Percentiles rank a stretch among this genome's conserved stretches.
These are phyloP conservation scores for Xylaria sp. DNA, from an alignment of 2,329 filamentous ascomycete species.

Conservation along the genomic window DNA sequence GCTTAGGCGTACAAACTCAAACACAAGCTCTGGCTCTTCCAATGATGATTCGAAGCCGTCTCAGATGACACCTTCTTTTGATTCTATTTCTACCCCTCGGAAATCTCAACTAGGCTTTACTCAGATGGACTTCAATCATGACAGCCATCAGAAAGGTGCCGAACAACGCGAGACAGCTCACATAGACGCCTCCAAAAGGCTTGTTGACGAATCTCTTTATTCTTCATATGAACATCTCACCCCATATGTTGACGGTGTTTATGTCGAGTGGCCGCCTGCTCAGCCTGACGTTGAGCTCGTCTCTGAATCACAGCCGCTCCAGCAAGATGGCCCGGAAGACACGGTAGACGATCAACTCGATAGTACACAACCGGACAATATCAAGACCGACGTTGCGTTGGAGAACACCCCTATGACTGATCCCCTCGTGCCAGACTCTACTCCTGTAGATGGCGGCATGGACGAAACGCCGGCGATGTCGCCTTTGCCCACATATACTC, in stretches of 20 bases:
- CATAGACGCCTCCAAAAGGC: background rate
- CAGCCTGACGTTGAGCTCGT: conserved; percentile 38
- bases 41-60: conserved; percentile 40
- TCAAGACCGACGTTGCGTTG: conserved; percentile 34
- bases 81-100: conserved; percentile 19
- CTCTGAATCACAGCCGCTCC: conserved; percentile 27
- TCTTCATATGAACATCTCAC: conserved; percentile 46
- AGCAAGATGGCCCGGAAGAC: conserved; percentile 33
- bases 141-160: conserved; percentile 9
- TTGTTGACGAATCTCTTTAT: conserved; percentile 19
- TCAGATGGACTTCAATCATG: background rate
- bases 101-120: conserved; percentile 7
- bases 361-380: conserved; percentile 18
- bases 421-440: conserved; percentile 39
- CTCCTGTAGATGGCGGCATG: conserved; percentile 42
- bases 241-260: conserved; percentile 46
- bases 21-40: conserved; percentile 46
- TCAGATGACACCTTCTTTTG: conserved; percentile 27
- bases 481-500: conserved; percentile 49
- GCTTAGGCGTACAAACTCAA: conserved; percentile 48
- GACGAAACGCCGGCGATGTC: conserved; percentile 51
- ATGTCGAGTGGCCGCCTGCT: conserved; percentile 44
- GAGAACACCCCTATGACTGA: conserved; percentile 47
- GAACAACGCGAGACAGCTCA: conserved; percentile 9
- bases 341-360: conserved; percentile 31